Base-by-base conservation (phyloP, 768 basidiomycete genomes). In the Tricholoma hemisulphureum region DNA sequence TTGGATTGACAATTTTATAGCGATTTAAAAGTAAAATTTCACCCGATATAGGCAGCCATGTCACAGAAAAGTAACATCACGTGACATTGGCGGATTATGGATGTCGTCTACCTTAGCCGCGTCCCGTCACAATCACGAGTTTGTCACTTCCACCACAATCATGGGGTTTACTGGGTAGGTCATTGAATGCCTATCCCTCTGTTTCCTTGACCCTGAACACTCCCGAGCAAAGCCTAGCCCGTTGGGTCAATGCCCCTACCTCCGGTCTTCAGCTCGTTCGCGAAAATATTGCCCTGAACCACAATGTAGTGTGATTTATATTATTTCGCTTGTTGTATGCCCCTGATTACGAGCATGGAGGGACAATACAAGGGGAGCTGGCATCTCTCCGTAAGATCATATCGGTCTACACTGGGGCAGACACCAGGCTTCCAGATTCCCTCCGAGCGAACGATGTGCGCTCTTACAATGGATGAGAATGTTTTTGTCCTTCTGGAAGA, bases 171-270 rank as follows among this genome's bases (percentile, higher is more conserved):
- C 86, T 52, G 85, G 84, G 85, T 83, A 65, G 28, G 70, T 67
- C 50, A 32, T 46, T 23, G 64, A 55, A 56, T 55, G 35, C 23
- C 56, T 53, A 21, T 41, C 57, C 23, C 14, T 21, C n/a, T 14
- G 34, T 35, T 55, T 16, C 26, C 57, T 18, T 35, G 46, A 29
- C 21, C 37, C 16, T 58, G n/a, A 32, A 53, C 43, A 31, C 51
- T 60, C 56, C 46, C 49, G 50, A 58, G 31, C 53, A 23, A 62
- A 91, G 90, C 46, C 74, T 93, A 53, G 91, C 88, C 41, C 82
- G 91, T 61, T 91, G 89, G 91, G 81, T 86, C 26, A 91, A 92
- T 71, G 87, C 90, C n/a, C 90, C 91, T 3, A 78, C 85, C 10
- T 80, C 82, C 54, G 88, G 89, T 26, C 71, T 92, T 20, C 81